These are phyloP conservation scores for Helichrysum umbraculigerum DNA, from an alignment of 129 eudicot genomes.

Conservation along the genomic window DNA sequence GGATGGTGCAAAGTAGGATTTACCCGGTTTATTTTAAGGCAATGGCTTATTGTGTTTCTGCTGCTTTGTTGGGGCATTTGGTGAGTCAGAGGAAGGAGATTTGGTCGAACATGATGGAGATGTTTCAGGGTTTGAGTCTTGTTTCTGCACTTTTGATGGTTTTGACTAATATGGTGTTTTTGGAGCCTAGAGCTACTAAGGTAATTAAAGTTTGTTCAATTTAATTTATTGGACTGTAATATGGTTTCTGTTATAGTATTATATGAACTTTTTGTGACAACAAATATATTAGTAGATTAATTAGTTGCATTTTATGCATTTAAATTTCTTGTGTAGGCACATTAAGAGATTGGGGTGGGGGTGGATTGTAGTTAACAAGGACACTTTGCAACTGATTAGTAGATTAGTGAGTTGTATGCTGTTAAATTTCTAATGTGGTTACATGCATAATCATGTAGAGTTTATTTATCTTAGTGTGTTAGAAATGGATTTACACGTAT, in stretches of 20 bases:
- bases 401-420: too few species aligned
- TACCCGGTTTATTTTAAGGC: constrained; percentile 75
- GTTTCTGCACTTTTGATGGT: constrained; percentile 42
- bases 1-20: constrained; percentile 73
- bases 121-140: constrained; percentile 53
- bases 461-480: too few species aligned
- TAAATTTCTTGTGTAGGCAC: too few species aligned
- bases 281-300: neutral
- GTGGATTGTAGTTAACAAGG: too few species aligned
- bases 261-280: neutral
- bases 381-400: too few species aligned
- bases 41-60: constrained; percentile 55
- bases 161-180: constrained; percentile 47
- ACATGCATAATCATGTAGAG: too few species aligned
- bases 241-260: too few species aligned
- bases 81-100: constrained; percentile 24
- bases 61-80: constrained; percentile 61
- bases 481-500: too few species aligned
- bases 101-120: constrained; percentile 22
- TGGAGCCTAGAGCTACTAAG: constrained; percentile 88
- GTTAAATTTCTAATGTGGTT: too few species aligned
- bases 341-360: too few species aligned
- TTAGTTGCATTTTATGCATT: too few species aligned
- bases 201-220: constrained; percentile 20
- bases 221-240: too few species aligned